phyloP scores from a whole-genome alignment of 1,284 basidiomycete species.

The Boletus sp. region DNA sequence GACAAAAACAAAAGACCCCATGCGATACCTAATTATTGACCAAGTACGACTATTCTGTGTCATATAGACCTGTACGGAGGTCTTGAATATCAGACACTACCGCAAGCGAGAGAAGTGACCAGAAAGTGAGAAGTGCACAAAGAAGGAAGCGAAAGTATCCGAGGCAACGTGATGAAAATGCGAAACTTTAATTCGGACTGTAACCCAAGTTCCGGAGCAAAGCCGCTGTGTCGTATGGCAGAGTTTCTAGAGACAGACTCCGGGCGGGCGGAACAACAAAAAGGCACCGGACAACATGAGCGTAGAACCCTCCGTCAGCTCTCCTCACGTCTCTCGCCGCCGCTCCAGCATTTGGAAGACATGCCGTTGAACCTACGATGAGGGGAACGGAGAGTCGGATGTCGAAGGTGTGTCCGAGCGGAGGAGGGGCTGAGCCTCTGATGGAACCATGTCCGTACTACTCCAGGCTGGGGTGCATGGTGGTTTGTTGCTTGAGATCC shows the following conservation, averaged over 20 bases:
- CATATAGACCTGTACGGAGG: too few relatives aligned
- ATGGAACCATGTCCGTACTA: not conserved
- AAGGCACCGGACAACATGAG: not conserved
- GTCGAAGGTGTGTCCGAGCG: not conserved
- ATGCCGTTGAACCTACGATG: constrained; percentile 5
- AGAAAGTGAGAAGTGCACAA: too few relatives aligned
- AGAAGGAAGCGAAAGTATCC: not conserved
- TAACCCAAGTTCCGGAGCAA: too few relatives aligned
- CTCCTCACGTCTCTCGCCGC: not conserved
- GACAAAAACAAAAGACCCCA: too few relatives aligned
- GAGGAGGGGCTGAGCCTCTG: not conserved
- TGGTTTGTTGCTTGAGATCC: too few relatives aligned
- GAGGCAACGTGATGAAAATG: not conserved
- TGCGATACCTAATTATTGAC: too few relatives aligned
- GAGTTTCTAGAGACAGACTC: too few relatives aligned
- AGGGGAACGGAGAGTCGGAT: not conserved
- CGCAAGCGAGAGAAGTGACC: too few relatives aligned
- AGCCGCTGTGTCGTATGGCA: not conserved
- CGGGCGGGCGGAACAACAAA: not conserved
- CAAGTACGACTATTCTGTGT: too few relatives aligned
- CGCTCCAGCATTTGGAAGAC: not conserved
- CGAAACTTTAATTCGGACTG: not conserved
- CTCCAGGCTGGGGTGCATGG: too few relatives aligned
- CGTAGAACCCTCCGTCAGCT: not conserved
- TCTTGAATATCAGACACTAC: too few relatives aligned